Base-by-base conservation (phyloP, 768 basidiomycete genomes). In the Tubosaeta sp. region DNA sequence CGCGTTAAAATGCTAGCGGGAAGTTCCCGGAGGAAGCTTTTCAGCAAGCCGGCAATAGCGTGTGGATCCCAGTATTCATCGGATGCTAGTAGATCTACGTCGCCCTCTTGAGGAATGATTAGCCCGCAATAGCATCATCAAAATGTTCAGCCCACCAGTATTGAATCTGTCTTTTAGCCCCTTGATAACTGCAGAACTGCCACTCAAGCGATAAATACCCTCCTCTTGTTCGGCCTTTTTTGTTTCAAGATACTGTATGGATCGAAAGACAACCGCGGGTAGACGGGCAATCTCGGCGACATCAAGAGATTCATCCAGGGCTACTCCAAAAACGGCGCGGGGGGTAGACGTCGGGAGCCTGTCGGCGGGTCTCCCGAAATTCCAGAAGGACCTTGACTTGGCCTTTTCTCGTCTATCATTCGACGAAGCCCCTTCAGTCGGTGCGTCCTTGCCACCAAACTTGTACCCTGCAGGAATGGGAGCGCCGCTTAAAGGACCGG, bases 61-160 rank as follows among this genome's bases (percentile, higher is more conserved):
- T 99, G 94, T 39, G 92, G 93, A 72, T 99, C 96, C 89, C 91
- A 96, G 60, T 87, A 90, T 63, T 96, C 94, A 66, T 93, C 90
- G 9, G 86, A 82, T 32, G 79, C 82, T 32, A 95, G 73, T 11
- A 99, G 78, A 66, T 97, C 87, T 49, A 97, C 79, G 68, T 99
- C 96, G n/a, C 94, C 95, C 75, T 99, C 96, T 94, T 60, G 41
- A 63, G 39, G 40, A 44, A 44, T 51, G 51, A 39, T 51, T 21
- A 51, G 44, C 38, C 43, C 22, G 30, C 32, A n/a, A 46, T 56
- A 36, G 12, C 48, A 18, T 52, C 36, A 54, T 39, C 11, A 27
- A 32, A 36, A 39, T 24, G 36, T 3, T 38, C 84, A 55, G 27
- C 27, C 27, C 59, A 92, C 93, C 92, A 54, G 74, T 67, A 64